Evolutionary conservation across 345 rosid genomes (phyloP).

Genomic region (Cochlearia excelsa): DNA sequence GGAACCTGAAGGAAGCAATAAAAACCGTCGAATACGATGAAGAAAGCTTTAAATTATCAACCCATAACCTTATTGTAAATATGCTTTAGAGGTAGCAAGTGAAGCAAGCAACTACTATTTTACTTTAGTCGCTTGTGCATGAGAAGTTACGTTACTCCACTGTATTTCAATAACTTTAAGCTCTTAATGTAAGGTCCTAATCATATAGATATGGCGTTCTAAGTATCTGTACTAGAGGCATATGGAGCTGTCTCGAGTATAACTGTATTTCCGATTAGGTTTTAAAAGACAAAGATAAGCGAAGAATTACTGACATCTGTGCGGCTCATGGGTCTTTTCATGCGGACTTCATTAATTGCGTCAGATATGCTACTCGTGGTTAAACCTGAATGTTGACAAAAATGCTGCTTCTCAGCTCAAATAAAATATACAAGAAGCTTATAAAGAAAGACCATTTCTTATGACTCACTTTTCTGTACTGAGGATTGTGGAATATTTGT

Average conservation of each 20-base stretch:
- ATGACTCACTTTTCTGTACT: conserved; percentile 34
- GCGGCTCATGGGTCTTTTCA: conserved; percentile 85
- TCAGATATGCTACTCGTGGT: conserved; percentile 43
- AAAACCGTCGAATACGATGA: conserved; percentile 3
- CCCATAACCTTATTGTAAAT: not conserved
- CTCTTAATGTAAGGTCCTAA: too few species aligned
- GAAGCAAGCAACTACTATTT: not conserved
- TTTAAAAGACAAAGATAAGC: not conserved
- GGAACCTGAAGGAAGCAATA: conserved; percentile 58
- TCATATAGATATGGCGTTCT: not conserved
- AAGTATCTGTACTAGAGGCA: too few species aligned
- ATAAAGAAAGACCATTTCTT: not conserved
- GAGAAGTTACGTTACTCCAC: too few species aligned
- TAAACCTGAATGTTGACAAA: conserved; percentile 36
- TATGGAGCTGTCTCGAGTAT: too few species aligned
- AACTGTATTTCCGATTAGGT: not conserved
- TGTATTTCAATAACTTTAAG: too few species aligned
- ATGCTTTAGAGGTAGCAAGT: not conserved
- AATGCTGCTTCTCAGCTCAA: not conserved
- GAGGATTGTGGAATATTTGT: conserved; percentile 47
- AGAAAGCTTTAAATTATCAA: not conserved
- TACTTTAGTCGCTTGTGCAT: not conserved
- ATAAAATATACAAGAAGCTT: not conserved
- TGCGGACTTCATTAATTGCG: conserved; percentile 61
- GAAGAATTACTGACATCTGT: conserved; percentile 61